Evolutionary conservation across 805 yeast species (phyloP), one percentile per base, ranked within the genome.

Genomic region (Saturnispora mendoncae): DNA sequence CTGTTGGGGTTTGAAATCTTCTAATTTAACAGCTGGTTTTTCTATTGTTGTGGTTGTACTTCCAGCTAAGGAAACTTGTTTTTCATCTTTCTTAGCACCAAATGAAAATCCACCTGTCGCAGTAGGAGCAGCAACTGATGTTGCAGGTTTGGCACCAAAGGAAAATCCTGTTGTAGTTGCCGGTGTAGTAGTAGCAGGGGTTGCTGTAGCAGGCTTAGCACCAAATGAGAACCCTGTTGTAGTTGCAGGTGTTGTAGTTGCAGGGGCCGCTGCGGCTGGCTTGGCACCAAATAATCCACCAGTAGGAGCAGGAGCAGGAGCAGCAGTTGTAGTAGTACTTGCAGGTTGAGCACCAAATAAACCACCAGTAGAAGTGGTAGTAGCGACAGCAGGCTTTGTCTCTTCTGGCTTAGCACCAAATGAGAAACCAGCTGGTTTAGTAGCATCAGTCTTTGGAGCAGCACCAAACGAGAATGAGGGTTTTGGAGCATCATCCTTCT

Each of bases 1-100:
- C 25, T 83, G 82, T 43, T 78, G 71, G 4, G 86, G 80, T 46
- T 74, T 76, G 23, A 78, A 71, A 29, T 72, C 67, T 41, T 80
- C 77, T 2, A 78, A 63, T 41, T 69, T 68, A 3, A 56, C 52
- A 10, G 56, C 52, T 17, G 52, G 46, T 23, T 50, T 52, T 6
- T 40, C 39, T 8, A 43, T 23, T 9, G 37, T 33, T n/a, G 39
- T 15, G 5, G 41, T 26, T 12, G 33, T 4, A 24, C 39, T 23
- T 15, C 46, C 14, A 6, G 28, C n/a, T 12, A 42, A 27, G 18
- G 44, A 42, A n/a, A 34, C 26, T 14, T 40, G 30, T 18, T 38
- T 38, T 19, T 34, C 47, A 17, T 44, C 43, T 12, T 47, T 48
- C 25, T 32, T 32, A 8, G 44, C 34, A 21, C 40, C 52, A 36